Evolutionary conservation across 2,329 filamentous ascomycete species (phyloP), one percentile per base, ranked within the genome.

Genomic region (Zelopaecilomyces penicillatus): DNA sequence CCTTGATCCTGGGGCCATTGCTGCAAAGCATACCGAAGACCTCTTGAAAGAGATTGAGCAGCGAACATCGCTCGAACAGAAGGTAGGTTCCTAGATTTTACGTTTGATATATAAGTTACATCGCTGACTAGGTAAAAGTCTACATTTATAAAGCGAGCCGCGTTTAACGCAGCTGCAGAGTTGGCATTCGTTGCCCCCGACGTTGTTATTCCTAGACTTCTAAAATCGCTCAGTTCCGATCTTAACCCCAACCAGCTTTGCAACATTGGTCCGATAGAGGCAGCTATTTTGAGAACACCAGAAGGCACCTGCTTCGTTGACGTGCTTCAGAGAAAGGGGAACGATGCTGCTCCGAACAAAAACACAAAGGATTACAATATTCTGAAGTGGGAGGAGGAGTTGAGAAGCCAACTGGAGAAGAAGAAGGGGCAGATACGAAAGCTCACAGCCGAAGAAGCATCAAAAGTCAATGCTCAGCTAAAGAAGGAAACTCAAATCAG

Each of bases 351-450:
- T 2, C 81, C 88, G 3, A 84, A 89, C 65, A 97, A 95, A 67
- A 95, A 88, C 57, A 83, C 80, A 40, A 96, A 95, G 62, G 93
- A 97, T 61, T 95, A 96, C 56, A 88, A 98, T 55, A 94, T 88
- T 1, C 66, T 96, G 35, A 96, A 95, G 65, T 98, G 94, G 93
- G 93, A 98, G 65, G 85, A 91, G 61, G 93, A 98, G 52, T 74
- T 98, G 6, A 77, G 90, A 46, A 76, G 80, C 34, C 88, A 96
- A 56, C 67, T 98, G 35, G 89, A 90, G n/a, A 76, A 87, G 60
- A 98, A 97, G 71, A 95, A 91, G 64, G 91, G 91, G 1, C 80
- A 86, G 48, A 81, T 88, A 55, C 91, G 89, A 69, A 98, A 96
- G 66, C 78, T 97, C 7, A 93, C 87, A 0, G 68, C 87, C 0